Conservation (phyloP, 208 protist genomes). For the Crithidia bombi region DNA sequence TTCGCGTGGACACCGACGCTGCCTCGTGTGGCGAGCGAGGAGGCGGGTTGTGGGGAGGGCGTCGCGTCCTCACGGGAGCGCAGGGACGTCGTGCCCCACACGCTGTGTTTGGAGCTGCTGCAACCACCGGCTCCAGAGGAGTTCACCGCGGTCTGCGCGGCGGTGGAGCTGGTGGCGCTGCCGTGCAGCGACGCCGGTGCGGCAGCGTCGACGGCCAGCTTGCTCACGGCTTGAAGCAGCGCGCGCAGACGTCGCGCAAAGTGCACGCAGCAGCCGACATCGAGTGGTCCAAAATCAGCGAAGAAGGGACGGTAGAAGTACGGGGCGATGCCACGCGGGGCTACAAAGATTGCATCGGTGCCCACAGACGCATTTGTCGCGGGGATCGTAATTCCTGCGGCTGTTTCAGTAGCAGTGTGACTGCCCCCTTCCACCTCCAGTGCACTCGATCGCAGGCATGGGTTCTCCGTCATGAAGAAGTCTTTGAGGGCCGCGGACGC, state of each 20-base stretch:
- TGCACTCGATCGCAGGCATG: neutral
- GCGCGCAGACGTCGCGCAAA: constrained; percentile 67
- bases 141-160: neutral
- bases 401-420: neutral
- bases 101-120: neutral
- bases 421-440: neutral
- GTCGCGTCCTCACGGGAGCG: neutral
- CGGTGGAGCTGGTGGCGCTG: no score
- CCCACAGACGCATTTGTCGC: constrained; percentile 14
- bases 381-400: neutral
- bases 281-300: constrained; percentile 94
- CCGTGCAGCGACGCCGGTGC: neutral
- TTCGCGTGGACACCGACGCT: no score
- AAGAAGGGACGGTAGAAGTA: constrained; percentile 92
- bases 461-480: constrained; percentile 29
- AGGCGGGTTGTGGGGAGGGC: neutral
- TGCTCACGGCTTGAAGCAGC: constrained; percentile 38
- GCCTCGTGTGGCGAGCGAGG: neutral
- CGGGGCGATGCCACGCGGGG: constrained; percentile 30
- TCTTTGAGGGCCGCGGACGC: constrained; percentile 11
- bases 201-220: constrained; percentile 16
- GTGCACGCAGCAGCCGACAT: constrained; percentile 72
- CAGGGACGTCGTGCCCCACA: neutral
- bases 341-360: constrained; percentile 49
- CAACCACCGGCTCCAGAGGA: neutral